Evolutionary conservation across 495 filamentous ascomycete genomes (phyloP).

Genomic region (Penicillium cosmopolitanum): DNA sequence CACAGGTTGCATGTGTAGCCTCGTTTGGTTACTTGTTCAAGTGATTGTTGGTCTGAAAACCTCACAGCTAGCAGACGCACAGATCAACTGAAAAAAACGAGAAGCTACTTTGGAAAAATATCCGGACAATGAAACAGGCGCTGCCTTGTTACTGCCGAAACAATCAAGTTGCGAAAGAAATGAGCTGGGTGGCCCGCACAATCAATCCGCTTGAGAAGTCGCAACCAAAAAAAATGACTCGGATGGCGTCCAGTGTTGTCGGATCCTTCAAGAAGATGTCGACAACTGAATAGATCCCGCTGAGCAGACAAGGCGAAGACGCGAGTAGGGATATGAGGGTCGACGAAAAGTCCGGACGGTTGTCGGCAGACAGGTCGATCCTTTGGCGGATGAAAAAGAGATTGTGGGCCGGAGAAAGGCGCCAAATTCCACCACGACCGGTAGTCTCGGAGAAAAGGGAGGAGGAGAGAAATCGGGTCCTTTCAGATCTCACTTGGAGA

Average conservation of each 20-base stretch:
- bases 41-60: constrained; percentile 11
- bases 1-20: constrained; percentile 38
- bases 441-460: neutral
- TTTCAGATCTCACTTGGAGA: constrained; percentile 10
- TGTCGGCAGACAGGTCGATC: neutral
- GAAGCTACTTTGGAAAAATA: neutral
- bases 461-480: constrained; percentile 9
- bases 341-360: constrained; percentile 3
- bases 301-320: neutral
- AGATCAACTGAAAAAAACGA: constrained; percentile 1
- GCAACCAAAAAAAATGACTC: neutral
- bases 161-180: constrained; percentile 2
- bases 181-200: constrained; percentile 8
- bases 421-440: neutral
- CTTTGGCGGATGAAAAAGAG: neutral
- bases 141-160: constrained; percentile 24
- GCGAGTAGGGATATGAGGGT: constrained; percentile 1
- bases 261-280: neutral
- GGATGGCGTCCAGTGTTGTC: neutral
- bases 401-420: neutral
- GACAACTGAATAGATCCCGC: neutral
- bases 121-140: constrained; percentile 18
- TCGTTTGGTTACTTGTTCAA: constrained; percentile 3
- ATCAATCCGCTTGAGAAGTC: constrained; percentile 8
- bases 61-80: constrained; percentile 13